These are phyloP conservation scores for Steccherinum ochraceum DNA, from an alignment of 768 basidiomycete species.

Conservation along the genomic window DNA sequence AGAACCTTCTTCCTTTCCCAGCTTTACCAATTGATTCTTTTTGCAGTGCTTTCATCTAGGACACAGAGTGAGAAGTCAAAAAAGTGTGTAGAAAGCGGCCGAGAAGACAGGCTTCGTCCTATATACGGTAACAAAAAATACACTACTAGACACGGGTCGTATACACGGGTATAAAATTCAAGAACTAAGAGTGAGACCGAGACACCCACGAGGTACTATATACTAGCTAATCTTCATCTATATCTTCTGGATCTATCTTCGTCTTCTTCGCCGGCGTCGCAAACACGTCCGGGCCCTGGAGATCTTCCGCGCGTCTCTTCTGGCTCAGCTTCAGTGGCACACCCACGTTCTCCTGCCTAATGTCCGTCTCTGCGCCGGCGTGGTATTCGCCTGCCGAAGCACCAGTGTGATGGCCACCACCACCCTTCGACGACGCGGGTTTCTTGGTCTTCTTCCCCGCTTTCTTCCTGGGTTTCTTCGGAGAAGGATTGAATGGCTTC, in stretches of 20 bases:
- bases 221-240: not conserved
- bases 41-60: not conserved
- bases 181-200: not conserved
- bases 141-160: not conserved
- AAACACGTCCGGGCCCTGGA: not conserved
- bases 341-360: too few relatives aligned
- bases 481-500: slow-evolving; percentile 52
- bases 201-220: too few relatives aligned
- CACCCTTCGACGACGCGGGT: not conserved
- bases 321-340: not conserved
- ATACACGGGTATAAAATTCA: not conserved
- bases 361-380: not conserved
- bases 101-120: not conserved
- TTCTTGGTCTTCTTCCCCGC: slow-evolving; percentile 26
- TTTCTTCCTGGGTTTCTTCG: slow-evolving; percentile 43
- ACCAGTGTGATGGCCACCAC: not conserved
- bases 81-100: not conserved
- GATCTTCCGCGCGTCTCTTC: not conserved
- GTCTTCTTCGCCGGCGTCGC: not conserved
- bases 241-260: not conserved
- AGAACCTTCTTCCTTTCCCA: not conserved
- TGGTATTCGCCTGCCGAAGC: not conserved
- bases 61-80: too few relatives aligned
- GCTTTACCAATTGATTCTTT: not conserved
- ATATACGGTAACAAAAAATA: not conserved